A percentile compares a stretch with the other conserved stretches of the same genome.
phyloP scores from a whole-genome alignment of 306 rosid genomes.

The Luffa acutangula region DNA sequence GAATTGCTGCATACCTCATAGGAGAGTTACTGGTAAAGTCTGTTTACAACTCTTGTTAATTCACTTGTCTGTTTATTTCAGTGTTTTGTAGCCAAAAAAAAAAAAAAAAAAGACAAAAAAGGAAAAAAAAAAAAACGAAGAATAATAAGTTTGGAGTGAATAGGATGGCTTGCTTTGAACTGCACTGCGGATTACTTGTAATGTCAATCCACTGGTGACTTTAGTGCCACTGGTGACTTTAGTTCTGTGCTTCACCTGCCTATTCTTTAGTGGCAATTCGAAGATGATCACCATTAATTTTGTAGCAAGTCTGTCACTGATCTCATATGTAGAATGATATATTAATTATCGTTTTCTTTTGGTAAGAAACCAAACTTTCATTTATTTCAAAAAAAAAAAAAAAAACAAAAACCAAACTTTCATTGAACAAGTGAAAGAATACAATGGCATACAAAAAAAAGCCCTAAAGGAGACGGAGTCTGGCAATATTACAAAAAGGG shows the following conservation, averaged over 20 bases:
- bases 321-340: not conserved
- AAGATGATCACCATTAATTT: not conserved
- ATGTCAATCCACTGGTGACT: not conserved
- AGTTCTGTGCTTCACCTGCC: not conserved
- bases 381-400: too few relatives aligned
- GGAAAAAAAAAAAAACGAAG: not conserved
- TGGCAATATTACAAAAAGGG: too few relatives aligned
- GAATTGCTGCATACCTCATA: slow-evolving; percentile 76
- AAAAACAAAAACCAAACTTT: too few relatives aligned
- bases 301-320: not conserved
- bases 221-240: not conserved
- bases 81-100: not conserved
- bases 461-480: too few relatives aligned
- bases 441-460: too few relatives aligned
- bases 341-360: not conserved
- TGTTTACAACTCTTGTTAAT: slow-evolving; percentile 8
- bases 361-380: too few relatives aligned
- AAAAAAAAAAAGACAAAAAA: not conserved
- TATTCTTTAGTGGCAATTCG: not conserved
- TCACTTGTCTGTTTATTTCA: not conserved
- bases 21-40: slow-evolving; percentile 90
- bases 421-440: too few relatives aligned
- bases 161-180: not conserved
- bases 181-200: not conserved
- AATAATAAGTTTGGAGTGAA: not conserved